Conservation (phyloP, 352 stramenopile species). For the Pythium insidiosum region DNA sequence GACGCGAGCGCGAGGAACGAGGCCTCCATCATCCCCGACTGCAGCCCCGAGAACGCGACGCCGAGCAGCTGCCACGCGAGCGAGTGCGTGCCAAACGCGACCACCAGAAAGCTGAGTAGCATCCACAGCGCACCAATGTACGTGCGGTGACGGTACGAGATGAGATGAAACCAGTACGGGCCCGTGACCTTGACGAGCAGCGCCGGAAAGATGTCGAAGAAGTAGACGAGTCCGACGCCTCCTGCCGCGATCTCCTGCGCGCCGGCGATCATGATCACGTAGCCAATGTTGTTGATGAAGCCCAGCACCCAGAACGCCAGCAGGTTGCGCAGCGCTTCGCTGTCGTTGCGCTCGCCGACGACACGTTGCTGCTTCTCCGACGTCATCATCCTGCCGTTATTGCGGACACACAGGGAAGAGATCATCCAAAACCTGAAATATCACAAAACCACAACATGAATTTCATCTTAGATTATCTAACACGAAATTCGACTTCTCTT, state of each 20-base stretch:
- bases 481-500: no score
- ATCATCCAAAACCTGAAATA: no score
- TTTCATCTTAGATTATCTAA: no score
- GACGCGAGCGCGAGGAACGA: constrained; percentile 85
- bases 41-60: constrained; percentile 79
- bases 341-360: neutral
- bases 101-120: constrained; percentile 70
- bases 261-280: constrained; percentile 93
- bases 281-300: constrained; percentile 91
- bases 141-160: constrained; percentile 85
- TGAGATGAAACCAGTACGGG: constrained; percentile 92
- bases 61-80: constrained; percentile 80
- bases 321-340: constrained; percentile 51
- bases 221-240: constrained; percentile 89
- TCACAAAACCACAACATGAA: no score
- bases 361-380: neutral
- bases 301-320: constrained; percentile 89
- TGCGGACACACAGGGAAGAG: no score
- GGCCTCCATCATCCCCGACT: constrained; percentile 87
- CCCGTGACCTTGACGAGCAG: constrained; percentile 85
- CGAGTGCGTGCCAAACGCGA: constrained; percentile 45
- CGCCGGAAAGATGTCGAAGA: constrained; percentile 88
- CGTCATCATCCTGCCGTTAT: no score
- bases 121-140: constrained; percentile 67
- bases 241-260: constrained; percentile 89